A percentile compares a stretch with the other conserved stretches of the same genome.
Evolutionary conservation across 441 rosid genomes (phyloP).

Genomic region (Euphorbia corollata): DNA sequence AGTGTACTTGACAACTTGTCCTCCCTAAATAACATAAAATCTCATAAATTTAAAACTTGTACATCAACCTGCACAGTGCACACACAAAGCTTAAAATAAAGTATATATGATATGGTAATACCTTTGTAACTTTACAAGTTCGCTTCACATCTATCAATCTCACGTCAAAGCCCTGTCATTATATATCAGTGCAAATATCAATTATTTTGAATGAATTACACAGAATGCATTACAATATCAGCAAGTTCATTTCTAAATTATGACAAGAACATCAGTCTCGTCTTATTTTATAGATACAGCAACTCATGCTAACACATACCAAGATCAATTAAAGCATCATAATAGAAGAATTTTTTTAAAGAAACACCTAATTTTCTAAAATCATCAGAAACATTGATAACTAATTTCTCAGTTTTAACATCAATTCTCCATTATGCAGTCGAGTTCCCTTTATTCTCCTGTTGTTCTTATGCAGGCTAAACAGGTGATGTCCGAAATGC

Average conservation of each 20-base stretch:
- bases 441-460: too few relatives aligned
- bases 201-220: neutral
- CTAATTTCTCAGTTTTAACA: neutral
- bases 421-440: neutral
- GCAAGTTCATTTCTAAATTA: neutral
- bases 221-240: neutral
- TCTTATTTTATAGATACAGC: neutral
- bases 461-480: too few relatives aligned
- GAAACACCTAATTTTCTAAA: neutral
- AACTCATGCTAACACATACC: neutral
- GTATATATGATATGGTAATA: conserved; percentile 24
- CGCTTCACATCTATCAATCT: conserved; percentile 73
- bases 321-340: neutral
- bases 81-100: conserved; percentile 6
- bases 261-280: neutral
- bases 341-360: neutral
- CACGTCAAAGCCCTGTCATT: conserved; percentile 79
- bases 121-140: conserved; percentile 91
- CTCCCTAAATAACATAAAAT: conserved; percentile 44
- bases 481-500: neutral
- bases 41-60: conserved; percentile 1
- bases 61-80: neutral
- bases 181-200: neutral
- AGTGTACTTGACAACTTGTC: conserved; percentile 69
- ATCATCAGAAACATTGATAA: neutral